phyloP scores from a whole-genome alignment of 495 filamentous ascomycete genomes.

The Aspergillus ostianus region DNA sequence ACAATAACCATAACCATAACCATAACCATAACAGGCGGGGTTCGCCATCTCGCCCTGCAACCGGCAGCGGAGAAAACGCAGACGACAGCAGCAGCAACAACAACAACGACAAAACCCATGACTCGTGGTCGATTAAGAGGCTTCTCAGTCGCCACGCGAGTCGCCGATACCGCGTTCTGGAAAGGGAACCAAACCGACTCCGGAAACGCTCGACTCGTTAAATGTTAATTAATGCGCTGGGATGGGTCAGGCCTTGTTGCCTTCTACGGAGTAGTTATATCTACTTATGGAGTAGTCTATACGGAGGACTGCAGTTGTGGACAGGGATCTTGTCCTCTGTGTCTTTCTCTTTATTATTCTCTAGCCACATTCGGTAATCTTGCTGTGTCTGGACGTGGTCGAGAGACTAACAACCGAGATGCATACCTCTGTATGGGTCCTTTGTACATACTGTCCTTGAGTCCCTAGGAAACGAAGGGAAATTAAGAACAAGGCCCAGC shows the following conservation, averaged over 20 bases:
- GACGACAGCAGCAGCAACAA: too few species aligned
- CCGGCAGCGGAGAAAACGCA: neutral
- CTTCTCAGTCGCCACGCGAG: conserved; percentile 39
- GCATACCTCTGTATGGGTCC: neutral
- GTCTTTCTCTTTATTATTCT: neutral
- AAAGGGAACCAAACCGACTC: conserved; percentile 45
- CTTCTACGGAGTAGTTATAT: too few species aligned
- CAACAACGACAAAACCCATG: conserved; percentile 5
- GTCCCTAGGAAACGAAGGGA: neutral
- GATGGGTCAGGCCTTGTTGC: too few species aligned
- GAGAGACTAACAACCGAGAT: too few species aligned
- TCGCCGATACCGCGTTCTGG: conserved; percentile 40
- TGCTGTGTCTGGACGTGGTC: too few species aligned
- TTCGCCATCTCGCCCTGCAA: conserved; percentile 13
- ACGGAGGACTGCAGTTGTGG: too few species aligned
- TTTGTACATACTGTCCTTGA: neutral
- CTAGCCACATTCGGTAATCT: neutral
- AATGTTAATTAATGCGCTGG: neutral
- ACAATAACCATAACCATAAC: conserved; percentile 6
- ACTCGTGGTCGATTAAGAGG: conserved; percentile 42
- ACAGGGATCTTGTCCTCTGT: too few species aligned
- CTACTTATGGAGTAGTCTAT: too few species aligned
- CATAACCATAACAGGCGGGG: conserved; percentile 8
- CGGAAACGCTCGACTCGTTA: conserved; percentile 35
- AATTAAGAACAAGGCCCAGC: neutral